Base-by-base conservation (phyloP, 306 rosid genomes). In the Acacia acuminata region DNA sequence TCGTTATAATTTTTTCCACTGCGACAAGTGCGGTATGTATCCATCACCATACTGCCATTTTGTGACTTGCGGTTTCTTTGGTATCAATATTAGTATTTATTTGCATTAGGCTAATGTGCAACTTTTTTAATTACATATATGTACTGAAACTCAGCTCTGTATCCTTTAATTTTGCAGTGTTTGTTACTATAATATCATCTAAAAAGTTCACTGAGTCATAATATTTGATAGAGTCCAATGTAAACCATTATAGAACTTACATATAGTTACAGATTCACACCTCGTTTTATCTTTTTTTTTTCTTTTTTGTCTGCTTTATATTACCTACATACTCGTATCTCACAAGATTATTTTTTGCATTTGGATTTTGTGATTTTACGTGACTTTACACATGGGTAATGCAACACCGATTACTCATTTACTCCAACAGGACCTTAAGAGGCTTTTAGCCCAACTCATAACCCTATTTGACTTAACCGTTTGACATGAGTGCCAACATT, bases 11-110 rank as follows among this genome's bases (percentile, higher is more conserved):
- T 96, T 61, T 86, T 96, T 82, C 86, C 99, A 96, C 86, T 96
- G 99, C 97, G 36, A 88, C 55, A 96, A 94, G 85, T 96, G 99
- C 55, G 98, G 99, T 96, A 92, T 79, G 96, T 61, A 66, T 79
- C 80, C 87, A 72, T 73, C 69, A 34, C 80, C 40, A 20, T 16
- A 51, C 16, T 38, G 10, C 40, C 63, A 50, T 73, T 34, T 48
- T 27, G 24, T 25, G 68, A 22, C 25, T 14, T 55, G 27, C 60
- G n/a, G 44, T 65, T 63, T 22, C 38, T 34, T 77, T 51, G 24
- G 8, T 43, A 63, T 69, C 20, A 30, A 40, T 34, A 42, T 1
- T 32, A 3, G 12, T 43, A 50, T 66, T 36, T 19, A 0, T 30
- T 16, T 10, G 42, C 20, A 36, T 34, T 42, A 20, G 16, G n/a